Evolutionary conservation across 1,139 yeast genomes (phyloP).

Genomic region (Scheffersomyces lignicola): DNA sequence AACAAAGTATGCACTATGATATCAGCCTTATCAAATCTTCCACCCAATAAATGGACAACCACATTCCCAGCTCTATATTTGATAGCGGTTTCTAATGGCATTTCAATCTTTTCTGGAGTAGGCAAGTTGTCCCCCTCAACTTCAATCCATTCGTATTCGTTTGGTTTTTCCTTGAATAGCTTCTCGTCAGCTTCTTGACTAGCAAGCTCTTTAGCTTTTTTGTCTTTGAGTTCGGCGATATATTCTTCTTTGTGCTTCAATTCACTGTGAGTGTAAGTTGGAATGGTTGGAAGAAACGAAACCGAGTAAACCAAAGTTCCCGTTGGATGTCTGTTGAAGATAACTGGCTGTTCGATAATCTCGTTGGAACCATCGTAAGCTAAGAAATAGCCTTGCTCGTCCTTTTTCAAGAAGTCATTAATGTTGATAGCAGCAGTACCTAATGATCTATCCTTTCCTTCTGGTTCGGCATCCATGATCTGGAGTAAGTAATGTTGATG

Average conservation of each 20-base stretch:
- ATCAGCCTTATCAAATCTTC: slow-evolving; percentile 48
- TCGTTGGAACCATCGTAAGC: slow-evolving; percentile 55
- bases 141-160: slow-evolving; percentile 65
- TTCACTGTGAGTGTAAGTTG: slow-evolving; percentile 61
- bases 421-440: slow-evolving; percentile 59
- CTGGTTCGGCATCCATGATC: slow-evolving; percentile 64
- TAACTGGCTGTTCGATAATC: slow-evolving; percentile 46
- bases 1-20: slow-evolving; percentile 57
- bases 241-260: slow-evolving; percentile 39
- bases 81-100: slow-evolving; percentile 54
- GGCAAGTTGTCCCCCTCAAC: slow-evolving; percentile 47
- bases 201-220: slow-evolving; percentile 36
- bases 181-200: slow-evolving; percentile 43
- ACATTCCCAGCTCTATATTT: slow-evolving; percentile 63
- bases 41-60: slow-evolving; percentile 51
- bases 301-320: slow-evolving; percentile 58
- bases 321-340: slow-evolving; percentile 42
- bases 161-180: slow-evolving; percentile 56
- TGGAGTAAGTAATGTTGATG: slow-evolving; percentile 59
- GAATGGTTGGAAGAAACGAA: slow-evolving; percentile 62
- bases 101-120: slow-evolving; percentile 43
- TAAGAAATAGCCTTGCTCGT: slow-evolving; percentile 43
- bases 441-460: slow-evolving; percentile 61
- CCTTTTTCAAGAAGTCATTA: slow-evolving; percentile 49
- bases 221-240: slow-evolving; percentile 23